These are phyloP conservation scores for Zoysia japonica DNA, from an alignment of 176 grass and related monocot genomes.

Conservation along the genomic window DNA sequence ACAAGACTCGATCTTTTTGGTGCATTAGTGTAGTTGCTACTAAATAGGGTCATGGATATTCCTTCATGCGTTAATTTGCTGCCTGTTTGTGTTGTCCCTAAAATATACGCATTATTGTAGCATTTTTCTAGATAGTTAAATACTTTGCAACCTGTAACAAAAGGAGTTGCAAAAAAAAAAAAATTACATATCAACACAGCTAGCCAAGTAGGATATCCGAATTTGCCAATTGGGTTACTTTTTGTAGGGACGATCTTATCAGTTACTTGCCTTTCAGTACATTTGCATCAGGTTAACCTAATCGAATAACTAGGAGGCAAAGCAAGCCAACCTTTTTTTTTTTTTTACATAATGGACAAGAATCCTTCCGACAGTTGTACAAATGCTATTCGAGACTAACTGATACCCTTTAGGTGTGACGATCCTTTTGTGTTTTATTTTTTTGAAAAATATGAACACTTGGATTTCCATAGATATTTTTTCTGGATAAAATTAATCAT, in stretches of 20 bases:
- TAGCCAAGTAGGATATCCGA: not conserved
- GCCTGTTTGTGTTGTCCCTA: too few species aligned
- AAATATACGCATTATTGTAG: not conserved
- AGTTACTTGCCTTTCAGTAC: not conserved
- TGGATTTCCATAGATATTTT: not conserved
- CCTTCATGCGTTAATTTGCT: too few species aligned
- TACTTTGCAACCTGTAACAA: not conserved
- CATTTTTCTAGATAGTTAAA: not conserved
- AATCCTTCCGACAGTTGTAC: not conserved
- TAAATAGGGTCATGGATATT: too few species aligned
- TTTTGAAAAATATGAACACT: too few species aligned
- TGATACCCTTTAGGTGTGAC: too few species aligned
- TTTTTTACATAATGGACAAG: not conserved
- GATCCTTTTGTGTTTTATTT: too few species aligned
- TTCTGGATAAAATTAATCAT: not conserved
- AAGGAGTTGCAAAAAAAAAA: not conserved
- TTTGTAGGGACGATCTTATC: not conserved
- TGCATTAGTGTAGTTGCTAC: too few species aligned
- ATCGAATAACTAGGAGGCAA: not conserved
- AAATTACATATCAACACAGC: not conserved
- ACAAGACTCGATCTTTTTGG: too few species aligned
- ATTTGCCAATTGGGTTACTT: not conserved
- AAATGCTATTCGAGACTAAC: not conserved
- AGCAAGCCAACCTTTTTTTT: too few species aligned
- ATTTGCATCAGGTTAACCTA: not conserved